Evolutionary conservation across 345 rosid species (phyloP).

Genomic region (Bruguiera sexangula): DNA sequence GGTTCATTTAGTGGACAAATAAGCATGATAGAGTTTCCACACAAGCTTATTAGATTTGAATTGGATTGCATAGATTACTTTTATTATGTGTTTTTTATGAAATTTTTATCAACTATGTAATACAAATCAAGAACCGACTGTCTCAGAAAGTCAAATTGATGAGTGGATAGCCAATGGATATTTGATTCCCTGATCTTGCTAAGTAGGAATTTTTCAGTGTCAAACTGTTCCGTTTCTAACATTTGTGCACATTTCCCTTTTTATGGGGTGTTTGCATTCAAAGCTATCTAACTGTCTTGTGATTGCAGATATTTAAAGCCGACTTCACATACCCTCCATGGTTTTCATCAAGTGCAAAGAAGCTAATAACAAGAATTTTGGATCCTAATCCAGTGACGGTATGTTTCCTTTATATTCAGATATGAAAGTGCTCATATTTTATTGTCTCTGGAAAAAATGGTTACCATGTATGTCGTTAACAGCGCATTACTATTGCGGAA

Average conservation of each 20-base stretch:
- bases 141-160: not conserved
- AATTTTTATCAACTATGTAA: not conserved
- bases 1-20: not conserved
- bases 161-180: slow-evolving; percentile 1
- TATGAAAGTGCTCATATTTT: not conserved
- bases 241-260: not conserved
- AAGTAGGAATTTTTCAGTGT: not conserved
- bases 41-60: not conserved
- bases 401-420: slow-evolving; percentile 17
- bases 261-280: not conserved
- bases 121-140: not conserved
- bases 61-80: not conserved
- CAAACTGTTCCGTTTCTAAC: not conserved
- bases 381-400: slow-evolving; percentile 92
- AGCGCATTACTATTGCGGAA: slow-evolving; percentile 82
- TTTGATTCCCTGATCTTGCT: not conserved
- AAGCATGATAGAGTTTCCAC: not conserved
- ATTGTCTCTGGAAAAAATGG: not conserved
- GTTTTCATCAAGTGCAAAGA: slow-evolving; percentile 95
- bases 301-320: slow-evolving; percentile 80
- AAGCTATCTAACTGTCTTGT: slow-evolving; percentile 2
- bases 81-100: not conserved
- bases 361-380: slow-evolving; percentile 78
- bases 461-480: slow-evolving; percentile 21
- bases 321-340: slow-evolving; percentile 96